Conservation (phyloP, 441 rosid genomes). For the Populus tomentosa region DNA sequence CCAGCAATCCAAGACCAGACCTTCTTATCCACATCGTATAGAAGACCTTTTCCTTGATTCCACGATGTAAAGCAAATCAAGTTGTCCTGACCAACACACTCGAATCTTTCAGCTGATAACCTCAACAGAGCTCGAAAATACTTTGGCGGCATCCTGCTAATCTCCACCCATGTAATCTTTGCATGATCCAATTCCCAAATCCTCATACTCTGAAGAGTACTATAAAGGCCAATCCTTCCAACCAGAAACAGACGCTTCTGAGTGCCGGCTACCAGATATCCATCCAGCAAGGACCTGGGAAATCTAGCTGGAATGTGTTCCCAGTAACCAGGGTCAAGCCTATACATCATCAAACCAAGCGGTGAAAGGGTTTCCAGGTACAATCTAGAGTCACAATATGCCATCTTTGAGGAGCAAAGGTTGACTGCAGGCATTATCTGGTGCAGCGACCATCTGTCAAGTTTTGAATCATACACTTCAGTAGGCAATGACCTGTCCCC, state of each 20-base stretch:
- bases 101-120: constrained; percentile 90
- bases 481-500: constrained; percentile 86
- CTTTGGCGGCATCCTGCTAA: constrained; percentile 89
- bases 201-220: constrained; percentile 88
- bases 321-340: constrained; percentile 75
- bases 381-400: constrained; percentile 80
- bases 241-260: constrained; percentile 80
- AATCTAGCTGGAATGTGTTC: constrained; percentile 92
- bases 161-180: constrained; percentile 78
- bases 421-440: constrained; percentile 94
- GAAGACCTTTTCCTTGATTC: constrained; percentile 87
- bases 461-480: constrained; percentile 82
- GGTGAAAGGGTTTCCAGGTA: constrained; percentile 94
- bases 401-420: constrained; percentile 93
- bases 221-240: constrained; percentile 89
- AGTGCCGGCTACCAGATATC: constrained; percentile 92
- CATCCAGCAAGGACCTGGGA: constrained; percentile 87
- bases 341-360: constrained; percentile 89
- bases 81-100: constrained; percentile 95
- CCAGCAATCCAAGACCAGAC: constrained; percentile 94
- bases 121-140: constrained; percentile 79
- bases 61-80: constrained; percentile 89
- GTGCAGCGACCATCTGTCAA: constrained; percentile 68
- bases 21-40: constrained; percentile 84
- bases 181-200: constrained; percentile 92